Percentiles rank a stretch among this genome's conserved stretches.
Conservation (phyloP, 108 stramenopile species). For the Skeletonema potamos region DNA sequence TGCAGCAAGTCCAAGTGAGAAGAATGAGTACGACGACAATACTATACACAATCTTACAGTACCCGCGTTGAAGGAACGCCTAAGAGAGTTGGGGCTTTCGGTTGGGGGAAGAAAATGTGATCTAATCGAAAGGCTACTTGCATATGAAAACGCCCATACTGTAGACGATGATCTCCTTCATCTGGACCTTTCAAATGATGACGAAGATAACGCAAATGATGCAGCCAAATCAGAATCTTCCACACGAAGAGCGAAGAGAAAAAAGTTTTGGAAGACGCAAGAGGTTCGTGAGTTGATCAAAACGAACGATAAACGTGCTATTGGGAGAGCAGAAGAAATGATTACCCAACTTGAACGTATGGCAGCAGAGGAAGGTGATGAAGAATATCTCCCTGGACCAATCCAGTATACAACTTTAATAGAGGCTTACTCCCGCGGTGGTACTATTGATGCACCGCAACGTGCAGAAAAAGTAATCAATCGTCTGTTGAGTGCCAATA, state of each 20-base stretch:
- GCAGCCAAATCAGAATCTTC: neutral
- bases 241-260: conserved; percentile 23
- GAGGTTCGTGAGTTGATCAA: conserved; percentile 30
- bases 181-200: neutral
- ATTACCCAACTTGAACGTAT: conserved; percentile 24
- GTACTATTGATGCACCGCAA: conserved; percentile 15
- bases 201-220: neutral
- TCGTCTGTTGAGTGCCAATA: conserved; percentile 7
- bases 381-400: conserved; percentile 34
- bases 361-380: conserved; percentile 24
- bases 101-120: conserved; percentile 51
- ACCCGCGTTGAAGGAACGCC: conserved; percentile 40
- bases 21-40: neutral
- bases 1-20: neutral
- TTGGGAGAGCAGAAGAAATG: conserved; percentile 39
- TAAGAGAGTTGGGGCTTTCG: conserved; percentile 28
- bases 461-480: conserved; percentile 31
- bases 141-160: neutral
- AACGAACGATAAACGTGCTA: conserved; percentile 25
- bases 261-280: conserved; percentile 41
- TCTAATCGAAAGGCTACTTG: conserved; percentile 36
- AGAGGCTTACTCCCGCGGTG: conserved; percentile 35
- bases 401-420: conserved; percentile 35
- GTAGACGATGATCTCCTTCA: neutral
- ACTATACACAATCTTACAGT: conserved; percentile 21